These are phyloP conservation scores for Boletus rubescentipes DNA, from an alignment of 768 basidiomycete species.

Conservation along the genomic window DNA sequence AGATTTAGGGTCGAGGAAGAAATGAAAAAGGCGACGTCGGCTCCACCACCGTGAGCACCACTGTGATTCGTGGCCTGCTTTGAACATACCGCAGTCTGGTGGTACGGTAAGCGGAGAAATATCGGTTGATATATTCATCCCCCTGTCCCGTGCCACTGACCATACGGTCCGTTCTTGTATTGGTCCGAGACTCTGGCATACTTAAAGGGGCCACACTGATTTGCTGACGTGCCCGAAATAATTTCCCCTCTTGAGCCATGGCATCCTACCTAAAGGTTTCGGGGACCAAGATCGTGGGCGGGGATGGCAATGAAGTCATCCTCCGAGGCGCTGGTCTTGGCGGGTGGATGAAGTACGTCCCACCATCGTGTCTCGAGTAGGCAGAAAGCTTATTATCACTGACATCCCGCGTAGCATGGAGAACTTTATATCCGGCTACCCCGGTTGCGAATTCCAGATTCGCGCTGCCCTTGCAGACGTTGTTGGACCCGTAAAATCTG, in stretches of 20 bases:
- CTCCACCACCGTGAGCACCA: background rate
- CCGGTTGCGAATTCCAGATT: slow-evolving; percentile 80
- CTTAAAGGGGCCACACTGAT: background rate
- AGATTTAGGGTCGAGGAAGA: slow-evolving; percentile 12
- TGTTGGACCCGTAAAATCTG: slow-evolving; percentile 65
- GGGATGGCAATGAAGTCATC: slow-evolving; percentile 54
- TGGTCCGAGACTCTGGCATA: background rate
- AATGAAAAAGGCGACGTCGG: background rate
- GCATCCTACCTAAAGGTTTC: slow-evolving; percentile 51
- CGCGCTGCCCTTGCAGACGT: slow-evolving; percentile 65
- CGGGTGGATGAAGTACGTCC: slow-evolving; percentile 82
- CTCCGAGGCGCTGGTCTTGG: slow-evolving; percentile 76
- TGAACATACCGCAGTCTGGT: background rate
- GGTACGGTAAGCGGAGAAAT: slow-evolving; percentile 14
- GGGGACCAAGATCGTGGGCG: slow-evolving; percentile 61
- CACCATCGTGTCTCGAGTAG: slow-evolving; percentile 7
- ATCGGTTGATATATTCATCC: slow-evolving; percentile 9
- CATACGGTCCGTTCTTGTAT: no score
- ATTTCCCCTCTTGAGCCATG: slow-evolving; percentile 11
- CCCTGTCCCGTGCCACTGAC: background rate
- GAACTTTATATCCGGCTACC: slow-evolving; percentile 77
- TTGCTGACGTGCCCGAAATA: background rate
- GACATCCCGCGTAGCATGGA: slow-evolving; percentile 52
- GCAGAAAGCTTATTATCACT: slow-evolving; percentile 1
- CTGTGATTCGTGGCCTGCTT: background rate